Evolutionary conservation across 208 protist species (phyloP).

Genomic region (Wallacemonas sp.): DNA sequence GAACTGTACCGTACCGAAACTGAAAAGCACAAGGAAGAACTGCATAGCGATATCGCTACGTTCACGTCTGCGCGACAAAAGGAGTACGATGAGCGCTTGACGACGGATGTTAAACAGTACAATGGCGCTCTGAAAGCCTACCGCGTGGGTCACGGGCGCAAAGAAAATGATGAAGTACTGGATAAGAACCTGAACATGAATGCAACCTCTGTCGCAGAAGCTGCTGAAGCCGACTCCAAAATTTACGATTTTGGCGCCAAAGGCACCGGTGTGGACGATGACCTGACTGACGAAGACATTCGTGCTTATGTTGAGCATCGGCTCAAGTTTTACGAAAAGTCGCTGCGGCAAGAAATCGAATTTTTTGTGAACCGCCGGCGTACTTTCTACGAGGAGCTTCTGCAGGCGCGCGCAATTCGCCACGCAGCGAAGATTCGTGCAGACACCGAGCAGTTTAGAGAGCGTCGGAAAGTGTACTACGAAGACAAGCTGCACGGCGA

Average conservation of each 20-base stretch:
- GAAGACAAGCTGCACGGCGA: slow-evolving; percentile 30
- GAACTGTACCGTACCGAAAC: slow-evolving; percentile 39
- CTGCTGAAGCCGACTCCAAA: slow-evolving; percentile 25
- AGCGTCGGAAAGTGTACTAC: slow-evolving; percentile 35
- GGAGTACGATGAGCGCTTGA: slow-evolving; percentile 34
- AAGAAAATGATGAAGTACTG: background rate
- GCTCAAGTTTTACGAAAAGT: slow-evolving; percentile 46
- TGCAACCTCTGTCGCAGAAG: slow-evolving; percentile 16
- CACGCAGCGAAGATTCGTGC: slow-evolving; percentile 42
- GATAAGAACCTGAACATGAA: slow-evolving; percentile 34
- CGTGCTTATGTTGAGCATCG: slow-evolving; percentile 39
- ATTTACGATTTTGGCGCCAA: slow-evolving; percentile 34
- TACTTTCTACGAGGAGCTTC: slow-evolving; percentile 52
- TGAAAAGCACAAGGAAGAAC: slow-evolving; percentile 36
- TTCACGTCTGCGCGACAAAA: slow-evolving; percentile 34
- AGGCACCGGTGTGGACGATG: slow-evolving; percentile 20
- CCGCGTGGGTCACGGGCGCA: slow-evolving; percentile 13
- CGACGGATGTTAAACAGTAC: slow-evolving; percentile 41
- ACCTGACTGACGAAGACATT: slow-evolving; percentile 50
- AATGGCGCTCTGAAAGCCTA: slow-evolving; percentile 36
- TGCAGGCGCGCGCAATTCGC: slow-evolving; percentile 40
- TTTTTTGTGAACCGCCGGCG: slow-evolving; percentile 33
- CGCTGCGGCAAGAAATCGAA: slow-evolving; percentile 39
- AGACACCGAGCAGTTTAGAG: slow-evolving; percentile 41
- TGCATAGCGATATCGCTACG: slow-evolving; percentile 36